Evolutionary conservation across 345 rosid species (phyloP).

Genomic region (Bruguiera parviflora): DNA sequence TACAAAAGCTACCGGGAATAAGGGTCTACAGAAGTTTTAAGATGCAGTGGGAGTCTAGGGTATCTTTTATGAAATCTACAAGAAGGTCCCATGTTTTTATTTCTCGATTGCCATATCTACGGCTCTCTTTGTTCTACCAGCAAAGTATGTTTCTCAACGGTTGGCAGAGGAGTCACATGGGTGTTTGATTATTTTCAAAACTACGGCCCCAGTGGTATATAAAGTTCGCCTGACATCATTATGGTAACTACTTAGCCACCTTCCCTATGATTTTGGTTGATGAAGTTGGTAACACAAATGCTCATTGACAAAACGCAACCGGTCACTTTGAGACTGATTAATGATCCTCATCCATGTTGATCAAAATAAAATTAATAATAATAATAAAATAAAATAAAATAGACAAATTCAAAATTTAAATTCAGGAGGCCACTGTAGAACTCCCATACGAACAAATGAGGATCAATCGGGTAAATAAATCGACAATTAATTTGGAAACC

Average conservation of each 20-base stretch:
- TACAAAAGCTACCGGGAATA: neutral
- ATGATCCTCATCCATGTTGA: constrained; percentile 1
- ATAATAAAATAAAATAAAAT: neutral
- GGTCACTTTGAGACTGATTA: neutral
- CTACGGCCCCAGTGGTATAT: neutral
- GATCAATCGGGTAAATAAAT: too few relatives aligned
- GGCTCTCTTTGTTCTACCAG: neutral
- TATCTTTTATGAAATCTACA: too few relatives aligned
- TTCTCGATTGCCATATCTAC: too few relatives aligned
- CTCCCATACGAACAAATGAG: too few relatives aligned
- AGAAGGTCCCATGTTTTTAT: too few relatives aligned
- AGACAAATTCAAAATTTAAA: neutral
- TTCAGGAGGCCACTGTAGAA: too few relatives aligned
- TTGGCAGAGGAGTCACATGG: constrained; percentile 2
- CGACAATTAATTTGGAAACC: too few relatives aligned
- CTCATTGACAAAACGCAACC: neutral
- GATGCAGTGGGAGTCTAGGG: too few relatives aligned
- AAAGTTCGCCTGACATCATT: neutral
- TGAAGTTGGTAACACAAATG: neutral
- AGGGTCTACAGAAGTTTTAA: too few relatives aligned
- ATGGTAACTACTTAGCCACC: neutral
- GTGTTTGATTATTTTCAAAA: constrained; percentile 2
- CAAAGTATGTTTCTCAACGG: neutral
- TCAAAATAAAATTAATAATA: neutral
- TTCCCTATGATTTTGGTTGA: neutral